phyloP scores from a whole-genome alignment of 345 rosid genomes.

The Eucalyptus sp. region DNA sequence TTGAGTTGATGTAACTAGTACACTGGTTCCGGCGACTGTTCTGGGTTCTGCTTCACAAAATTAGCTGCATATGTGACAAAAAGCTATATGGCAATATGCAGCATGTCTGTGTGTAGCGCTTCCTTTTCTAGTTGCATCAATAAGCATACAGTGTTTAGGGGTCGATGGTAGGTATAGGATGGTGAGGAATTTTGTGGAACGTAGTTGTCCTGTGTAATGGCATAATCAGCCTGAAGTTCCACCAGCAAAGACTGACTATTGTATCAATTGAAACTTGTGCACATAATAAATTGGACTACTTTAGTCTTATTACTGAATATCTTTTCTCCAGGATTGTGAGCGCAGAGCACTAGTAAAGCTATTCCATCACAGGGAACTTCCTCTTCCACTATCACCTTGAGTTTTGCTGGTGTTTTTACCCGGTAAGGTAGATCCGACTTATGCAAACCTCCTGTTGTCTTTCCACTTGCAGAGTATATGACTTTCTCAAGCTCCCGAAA shows the following conservation, averaged over 20 bases:
- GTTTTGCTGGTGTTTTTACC: not conserved
- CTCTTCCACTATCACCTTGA: constrained; percentile 16
- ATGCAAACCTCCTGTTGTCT: not conserved
- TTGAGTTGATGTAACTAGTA: not conserved
- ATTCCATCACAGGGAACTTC: constrained; percentile 42
- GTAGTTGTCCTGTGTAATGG: not conserved
- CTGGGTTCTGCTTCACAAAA: not conserved
- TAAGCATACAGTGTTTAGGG: not conserved
- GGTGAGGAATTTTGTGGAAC: not conserved
- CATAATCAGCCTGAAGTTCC: not conserved
- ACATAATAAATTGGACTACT: not conserved
- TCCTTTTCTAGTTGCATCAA: not conserved
- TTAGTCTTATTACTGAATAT: not conserved
- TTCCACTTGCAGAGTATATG: not conserved
- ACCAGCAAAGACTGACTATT: not conserved
- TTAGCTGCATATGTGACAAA: not conserved
- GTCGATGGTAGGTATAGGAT: not conserved
- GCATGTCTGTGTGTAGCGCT: not conserved
- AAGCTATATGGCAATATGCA: not conserved
- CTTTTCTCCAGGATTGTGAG: constrained; percentile 64
- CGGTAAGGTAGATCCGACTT: constrained; percentile 9
- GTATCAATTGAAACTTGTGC: not conserved
- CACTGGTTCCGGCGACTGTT: not conserved
- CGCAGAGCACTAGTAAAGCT: constrained; percentile 61
- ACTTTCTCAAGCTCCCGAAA: not conserved